Percentiles rank a stretch among this genome's conserved stretches.
Evolutionary conservation across 345 rosid genomes (phyloP).

Genomic region (Citrus trifoliata): DNA sequence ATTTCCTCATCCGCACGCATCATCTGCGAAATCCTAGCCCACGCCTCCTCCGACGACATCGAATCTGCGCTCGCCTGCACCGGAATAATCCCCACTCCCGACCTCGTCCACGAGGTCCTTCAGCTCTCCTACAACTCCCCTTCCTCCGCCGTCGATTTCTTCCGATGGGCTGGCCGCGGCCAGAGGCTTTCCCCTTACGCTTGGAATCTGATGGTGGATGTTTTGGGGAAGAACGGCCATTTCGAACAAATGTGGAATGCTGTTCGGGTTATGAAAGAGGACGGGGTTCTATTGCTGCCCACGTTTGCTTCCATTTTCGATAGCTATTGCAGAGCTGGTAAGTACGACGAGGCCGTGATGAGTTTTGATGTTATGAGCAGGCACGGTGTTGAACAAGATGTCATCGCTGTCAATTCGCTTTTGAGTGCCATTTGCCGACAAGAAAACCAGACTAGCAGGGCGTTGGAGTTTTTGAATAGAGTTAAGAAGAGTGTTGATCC

Average conservation of each 20-base stretch:
- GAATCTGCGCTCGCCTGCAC: slow-evolving; percentile 38
- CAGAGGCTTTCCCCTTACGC: slow-evolving; percentile 30
- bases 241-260: slow-evolving; percentile 67
- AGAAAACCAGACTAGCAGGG: slow-evolving; percentile 32
- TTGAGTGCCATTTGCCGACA: slow-evolving; percentile 44
- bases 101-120: slow-evolving; percentile 42
- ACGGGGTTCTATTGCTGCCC: slow-evolving; percentile 22
- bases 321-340: slow-evolving; percentile 41
- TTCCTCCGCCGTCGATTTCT: slow-evolving; percentile 39
- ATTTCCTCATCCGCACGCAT: slow-evolving; percentile 30
- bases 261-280: slow-evolving; percentile 48
- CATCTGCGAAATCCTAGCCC: slow-evolving; percentile 33
- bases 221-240: slow-evolving; percentile 47
- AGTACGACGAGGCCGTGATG: slow-evolving; percentile 41
- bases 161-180: slow-evolving; percentile 43
- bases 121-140: slow-evolving; percentile 37
- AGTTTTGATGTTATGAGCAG: slow-evolving; percentile 52
- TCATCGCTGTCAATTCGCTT: slow-evolving; percentile 45
- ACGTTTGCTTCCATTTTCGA: slow-evolving; percentile 39
- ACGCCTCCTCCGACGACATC: slow-evolving; percentile 24
- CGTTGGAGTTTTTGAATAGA: slow-evolving; percentile 38
- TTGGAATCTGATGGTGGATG: slow-evolving; percentile 60
- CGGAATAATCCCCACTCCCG: slow-evolving; percentile 30
- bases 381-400: slow-evolving; percentile 46
- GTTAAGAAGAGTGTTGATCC: slow-evolving; percentile 37